A percentile compares a stretch with the other conserved stretches of the same genome.
Conservation (phyloP, 257 asterid species). For the Solanum bulbocastanum region DNA sequence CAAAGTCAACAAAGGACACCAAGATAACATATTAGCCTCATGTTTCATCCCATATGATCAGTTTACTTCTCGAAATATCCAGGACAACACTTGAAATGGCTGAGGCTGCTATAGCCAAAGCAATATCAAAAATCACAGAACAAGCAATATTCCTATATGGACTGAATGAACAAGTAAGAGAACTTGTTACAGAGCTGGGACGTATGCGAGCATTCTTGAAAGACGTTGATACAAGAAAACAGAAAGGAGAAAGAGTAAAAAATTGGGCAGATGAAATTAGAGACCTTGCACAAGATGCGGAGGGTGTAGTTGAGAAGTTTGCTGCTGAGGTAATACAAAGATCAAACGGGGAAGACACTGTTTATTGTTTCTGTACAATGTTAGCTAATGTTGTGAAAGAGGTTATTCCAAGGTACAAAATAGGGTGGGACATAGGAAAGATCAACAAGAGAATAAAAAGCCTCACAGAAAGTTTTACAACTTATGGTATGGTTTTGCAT, state of each 20-base stretch:
- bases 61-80: background rate
- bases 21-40: background rate
- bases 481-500: background rate
- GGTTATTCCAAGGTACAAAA: background rate
- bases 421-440: background rate
- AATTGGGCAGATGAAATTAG: background rate
- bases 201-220: background rate
- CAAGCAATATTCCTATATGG: background rate
- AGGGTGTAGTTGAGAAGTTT: background rate
- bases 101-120: background rate
- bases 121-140: background rate
- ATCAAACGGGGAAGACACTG: background rate
- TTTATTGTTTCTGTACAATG: background rate
- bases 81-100: background rate
- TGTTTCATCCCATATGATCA: background rate
- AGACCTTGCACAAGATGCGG: slow-evolving; percentile 3
- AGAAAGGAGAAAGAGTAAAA: background rate
- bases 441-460: background rate
- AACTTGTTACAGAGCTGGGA: background rate
- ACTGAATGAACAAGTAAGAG: background rate
- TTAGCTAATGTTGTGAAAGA: background rate
- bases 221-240: background rate
- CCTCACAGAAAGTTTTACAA: background rate
- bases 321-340: background rate
- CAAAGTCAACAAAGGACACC: background rate